Evolutionary conservation across 352 stramenopile species (phyloP).

Genomic region (Pythium inflatum): DNA sequence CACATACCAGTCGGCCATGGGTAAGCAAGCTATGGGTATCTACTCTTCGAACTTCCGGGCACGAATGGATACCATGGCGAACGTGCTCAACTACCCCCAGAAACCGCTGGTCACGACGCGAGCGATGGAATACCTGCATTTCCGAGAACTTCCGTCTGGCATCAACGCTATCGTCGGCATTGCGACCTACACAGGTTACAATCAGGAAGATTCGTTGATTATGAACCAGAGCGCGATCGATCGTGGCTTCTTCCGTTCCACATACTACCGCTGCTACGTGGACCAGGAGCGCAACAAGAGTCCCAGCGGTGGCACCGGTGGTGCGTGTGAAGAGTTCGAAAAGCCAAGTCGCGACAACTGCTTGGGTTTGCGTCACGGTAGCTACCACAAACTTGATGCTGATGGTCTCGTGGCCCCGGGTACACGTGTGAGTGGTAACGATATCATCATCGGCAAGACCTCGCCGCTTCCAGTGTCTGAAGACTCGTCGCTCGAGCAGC

Average conservation of each 20-base stretch:
- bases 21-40: conserved; percentile 99
- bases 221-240: conserved; percentile 99
- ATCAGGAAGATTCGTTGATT: conserved; percentile 99
- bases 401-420: conserved; percentile 97
- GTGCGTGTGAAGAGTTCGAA: conserved; percentile 94
- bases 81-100: conserved; percentile 99
- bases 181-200: conserved; percentile 94
- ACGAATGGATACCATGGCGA: conserved; percentile 99
- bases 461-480: conserved; percentile 86
- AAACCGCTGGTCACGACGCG: conserved; percentile 99
- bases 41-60: conserved; percentile 99
- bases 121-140: conserved; percentile 99
- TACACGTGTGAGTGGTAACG: conserved; percentile 96
- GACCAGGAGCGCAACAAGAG: conserved; percentile 93
- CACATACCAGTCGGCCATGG: conserved; percentile 99
- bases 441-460: conserved; percentile 99
- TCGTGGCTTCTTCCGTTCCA: conserved; percentile 98
- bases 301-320: conserved; percentile 62
- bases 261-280: conserved; percentile 99
- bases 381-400: conserved; percentile 99
- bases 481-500: conserved; percentile 80
- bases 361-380: conserved; percentile 94
- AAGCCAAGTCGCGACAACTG: conserved; percentile 95
- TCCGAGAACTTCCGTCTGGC: conserved; percentile 97
- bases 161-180: conserved; percentile 97